phyloP scores from a whole-genome alignment of 768 basidiomycete species.

The Cantharellus cinnabarinus region DNA sequence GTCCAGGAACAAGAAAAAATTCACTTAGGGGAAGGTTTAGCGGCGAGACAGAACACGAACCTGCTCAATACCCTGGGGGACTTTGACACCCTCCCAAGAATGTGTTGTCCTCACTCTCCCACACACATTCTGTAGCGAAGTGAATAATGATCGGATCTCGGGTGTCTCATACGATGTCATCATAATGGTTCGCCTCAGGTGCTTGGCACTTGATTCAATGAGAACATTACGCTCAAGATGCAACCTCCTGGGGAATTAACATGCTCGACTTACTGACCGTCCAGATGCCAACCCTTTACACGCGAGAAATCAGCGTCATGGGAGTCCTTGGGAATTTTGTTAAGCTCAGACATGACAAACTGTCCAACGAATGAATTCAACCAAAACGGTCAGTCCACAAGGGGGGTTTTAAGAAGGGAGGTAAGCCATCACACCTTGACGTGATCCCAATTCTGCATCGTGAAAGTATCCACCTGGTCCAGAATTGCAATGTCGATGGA shows the following conservation, averaged over 20 bases:
- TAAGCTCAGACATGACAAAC: slow-evolving; percentile 74
- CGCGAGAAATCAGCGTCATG: slow-evolving; percentile 91
- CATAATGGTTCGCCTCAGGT: slow-evolving; percentile 77
- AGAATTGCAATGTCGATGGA: slow-evolving; percentile 82
- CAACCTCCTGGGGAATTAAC: background rate
- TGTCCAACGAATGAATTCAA: slow-evolving; percentile 14
- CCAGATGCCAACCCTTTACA: slow-evolving; percentile 95
- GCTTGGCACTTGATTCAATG: slow-evolving; percentile 36
- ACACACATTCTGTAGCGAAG: slow-evolving; percentile 55
- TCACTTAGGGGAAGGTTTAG: background rate
- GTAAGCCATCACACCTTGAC: slow-evolving; percentile 38
- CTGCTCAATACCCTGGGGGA: slow-evolving; percentile 71
- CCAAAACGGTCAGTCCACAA: background rate
- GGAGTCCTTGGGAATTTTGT: slow-evolving; percentile 79
- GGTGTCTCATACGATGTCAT: slow-evolving; percentile 78
- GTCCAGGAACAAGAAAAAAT: slow-evolving; percentile 26
- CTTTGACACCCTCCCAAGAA: slow-evolving; percentile 49
- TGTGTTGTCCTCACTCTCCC: slow-evolving; percentile 61
- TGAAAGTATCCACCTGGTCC: slow-evolving; percentile 80
- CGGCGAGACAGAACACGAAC: slow-evolving; percentile 20
- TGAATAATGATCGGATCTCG: slow-evolving; percentile 62
- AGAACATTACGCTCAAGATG: background rate
- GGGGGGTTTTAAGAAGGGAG: background rate
- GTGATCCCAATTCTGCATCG: slow-evolving; percentile 99
- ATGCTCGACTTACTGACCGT: slow-evolving; percentile 51